These are phyloP conservation scores for Apocynum venetum DNA, from an alignment of 257 asterid genomes.

Conservation along the genomic window DNA sequence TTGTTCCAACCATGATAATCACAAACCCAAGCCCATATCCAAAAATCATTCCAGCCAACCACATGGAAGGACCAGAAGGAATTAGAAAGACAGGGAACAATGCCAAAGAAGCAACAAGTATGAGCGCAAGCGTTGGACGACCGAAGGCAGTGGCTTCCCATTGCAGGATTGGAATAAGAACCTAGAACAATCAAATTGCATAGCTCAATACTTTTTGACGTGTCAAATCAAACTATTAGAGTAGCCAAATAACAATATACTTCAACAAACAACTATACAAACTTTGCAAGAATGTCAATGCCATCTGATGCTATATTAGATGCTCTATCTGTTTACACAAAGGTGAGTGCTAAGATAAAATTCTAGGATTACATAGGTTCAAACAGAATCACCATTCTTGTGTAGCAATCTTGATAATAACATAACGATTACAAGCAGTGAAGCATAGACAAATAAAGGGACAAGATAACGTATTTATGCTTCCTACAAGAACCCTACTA, in stretches of 20 bases:
- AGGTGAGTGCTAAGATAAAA: not conserved
- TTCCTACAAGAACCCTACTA: not conserved
- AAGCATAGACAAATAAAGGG: not conserved
- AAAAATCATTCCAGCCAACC: constrained; percentile 96
- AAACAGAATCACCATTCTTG: not conserved
- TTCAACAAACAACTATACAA: not conserved
- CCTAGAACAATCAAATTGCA: constrained; percentile 40
- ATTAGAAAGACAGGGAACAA: constrained; percentile 74
- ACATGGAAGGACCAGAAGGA: constrained; percentile 97
- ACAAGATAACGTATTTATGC: not conserved
- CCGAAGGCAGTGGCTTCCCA: constrained; percentile 97
- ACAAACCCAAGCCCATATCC: constrained; percentile 87
- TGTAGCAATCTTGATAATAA: not conserved
- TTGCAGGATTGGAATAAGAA: constrained; percentile 66
- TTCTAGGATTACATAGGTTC: not conserved
- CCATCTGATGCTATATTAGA: not conserved
- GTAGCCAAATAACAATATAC: not conserved
- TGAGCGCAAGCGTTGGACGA: constrained; percentile 70
- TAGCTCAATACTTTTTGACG: constrained; percentile 16
- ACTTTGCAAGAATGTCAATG: not conserved
- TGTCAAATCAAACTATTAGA: not conserved
- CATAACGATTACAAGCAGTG: not conserved
- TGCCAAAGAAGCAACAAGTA: constrained; percentile 77
- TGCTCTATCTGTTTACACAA: not conserved
- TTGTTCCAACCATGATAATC: constrained; percentile 86